Conservation (phyloP, 768 basidiomycete genomes). For the Auriscalpium orientale region DNA sequence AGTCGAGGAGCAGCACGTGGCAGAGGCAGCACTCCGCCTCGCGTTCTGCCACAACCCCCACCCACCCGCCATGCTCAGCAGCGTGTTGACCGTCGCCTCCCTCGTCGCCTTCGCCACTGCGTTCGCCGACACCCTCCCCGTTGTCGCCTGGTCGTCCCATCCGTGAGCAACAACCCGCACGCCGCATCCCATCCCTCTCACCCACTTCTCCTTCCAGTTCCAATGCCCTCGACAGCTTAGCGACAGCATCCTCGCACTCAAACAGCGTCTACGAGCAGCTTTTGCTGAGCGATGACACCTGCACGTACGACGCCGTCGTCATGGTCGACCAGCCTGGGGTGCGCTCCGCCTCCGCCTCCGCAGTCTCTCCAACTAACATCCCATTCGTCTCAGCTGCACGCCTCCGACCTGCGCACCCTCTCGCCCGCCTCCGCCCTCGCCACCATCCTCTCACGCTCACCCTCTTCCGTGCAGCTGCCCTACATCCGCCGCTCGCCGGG, state of each 20-base stretch:
- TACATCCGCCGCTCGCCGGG: slow-evolving; percentile 35
- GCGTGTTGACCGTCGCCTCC: background rate
- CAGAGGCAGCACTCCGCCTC: no score
- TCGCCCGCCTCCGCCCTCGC: slow-evolving; percentile 43
- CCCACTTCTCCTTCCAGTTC: background rate
- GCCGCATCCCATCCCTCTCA: no score
- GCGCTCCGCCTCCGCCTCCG: slow-evolving; percentile 21
- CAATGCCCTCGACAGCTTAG: background rate
- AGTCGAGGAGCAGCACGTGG: no score
- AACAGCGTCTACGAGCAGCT: background rate
- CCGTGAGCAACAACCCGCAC: background rate
- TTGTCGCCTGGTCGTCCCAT: slow-evolving; percentile 2
- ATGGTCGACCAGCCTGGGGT: slow-evolving; percentile 71
- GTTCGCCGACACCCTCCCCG: background rate
- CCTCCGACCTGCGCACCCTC: slow-evolving; percentile 65
- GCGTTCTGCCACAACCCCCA: no score
- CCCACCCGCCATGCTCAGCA: background rate
- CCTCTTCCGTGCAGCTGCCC: slow-evolving; percentile 55
- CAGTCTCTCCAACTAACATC: background rate
- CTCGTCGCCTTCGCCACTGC: background rate
- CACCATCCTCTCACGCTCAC: slow-evolving; percentile 37
- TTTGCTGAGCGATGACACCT: background rate
- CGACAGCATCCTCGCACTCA: background rate
- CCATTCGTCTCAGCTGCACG: slow-evolving; percentile 45
- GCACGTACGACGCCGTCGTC: slow-evolving; percentile 29